These are phyloP conservation scores for Saccharomycopsis phalli DNA, from an alignment of 1,139 yeast genomes.

Conservation along the genomic window DNA sequence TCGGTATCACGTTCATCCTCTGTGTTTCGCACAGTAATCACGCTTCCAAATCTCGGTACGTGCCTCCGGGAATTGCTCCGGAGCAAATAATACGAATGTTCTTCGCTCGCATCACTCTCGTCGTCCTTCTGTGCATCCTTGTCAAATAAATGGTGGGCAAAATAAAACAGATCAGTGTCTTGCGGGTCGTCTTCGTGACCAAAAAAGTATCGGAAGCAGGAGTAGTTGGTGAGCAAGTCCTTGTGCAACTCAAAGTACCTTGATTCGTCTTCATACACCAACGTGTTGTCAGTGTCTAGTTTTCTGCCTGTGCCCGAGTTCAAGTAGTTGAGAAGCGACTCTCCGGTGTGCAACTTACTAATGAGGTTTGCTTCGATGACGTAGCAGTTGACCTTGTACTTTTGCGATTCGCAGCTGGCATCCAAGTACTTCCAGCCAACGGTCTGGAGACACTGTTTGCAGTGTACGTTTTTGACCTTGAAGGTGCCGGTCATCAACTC, in stretches of 20 bases:
- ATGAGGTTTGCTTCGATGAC: conserved; percentile 47
- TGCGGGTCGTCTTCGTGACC: conserved; percentile 1
- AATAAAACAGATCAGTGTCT: neutral
- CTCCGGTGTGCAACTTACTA: conserved; percentile 1
- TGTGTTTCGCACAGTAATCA: too few species aligned
- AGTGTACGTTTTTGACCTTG: conserved; percentile 51
- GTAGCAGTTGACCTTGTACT: conserved; percentile 70
- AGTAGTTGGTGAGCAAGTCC: conserved; percentile 8
- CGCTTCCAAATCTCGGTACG: neutral
- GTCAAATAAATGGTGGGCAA: conserved; percentile 4
- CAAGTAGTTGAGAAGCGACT: conserved; percentile 9
- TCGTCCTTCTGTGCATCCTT: conserved; percentile 2
- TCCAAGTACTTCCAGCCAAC: conserved; percentile 77
- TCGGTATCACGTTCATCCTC: too few species aligned
- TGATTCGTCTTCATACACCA: conserved; percentile 8
- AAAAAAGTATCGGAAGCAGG: conserved; percentile 3
- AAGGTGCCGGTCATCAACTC: conserved; percentile 67
- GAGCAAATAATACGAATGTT: conserved; percentile 19
- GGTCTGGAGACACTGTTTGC: conserved; percentile 53
- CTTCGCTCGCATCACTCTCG: conserved; percentile 28
- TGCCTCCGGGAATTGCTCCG: conserved; percentile 14
- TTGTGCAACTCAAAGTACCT: conserved; percentile 16
- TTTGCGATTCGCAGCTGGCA: conserved; percentile 46
- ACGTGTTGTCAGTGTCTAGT: neutral
- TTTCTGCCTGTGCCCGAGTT: neutral